A percentile compares a stretch with the other conserved stretches of the same genome.
Evolutionary conservation across 2,329 filamentous ascomycete species (phyloP).

Genomic region (Arthroderma uncinatum): DNA sequence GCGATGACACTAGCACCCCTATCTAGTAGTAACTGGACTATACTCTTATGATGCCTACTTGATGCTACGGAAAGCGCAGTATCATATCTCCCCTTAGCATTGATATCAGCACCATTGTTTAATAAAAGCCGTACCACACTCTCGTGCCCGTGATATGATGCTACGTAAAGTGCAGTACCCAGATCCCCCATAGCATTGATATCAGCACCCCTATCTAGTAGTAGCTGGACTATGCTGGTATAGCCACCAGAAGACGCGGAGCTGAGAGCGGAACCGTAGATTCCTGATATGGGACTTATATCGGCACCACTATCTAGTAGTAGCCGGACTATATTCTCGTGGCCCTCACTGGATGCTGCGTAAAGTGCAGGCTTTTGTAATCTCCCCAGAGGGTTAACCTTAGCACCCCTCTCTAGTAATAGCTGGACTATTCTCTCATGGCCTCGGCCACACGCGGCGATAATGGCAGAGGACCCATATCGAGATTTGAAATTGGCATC

Average conservation of each 20-base stretch:
- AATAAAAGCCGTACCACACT: conserved; percentile 5
- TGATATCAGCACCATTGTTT: too few species aligned
- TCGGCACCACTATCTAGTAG: conserved; percentile 4
- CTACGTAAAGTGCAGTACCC: conserved; percentile 12
- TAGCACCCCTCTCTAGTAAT: not conserved
- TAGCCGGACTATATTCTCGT: not conserved
- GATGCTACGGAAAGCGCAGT: conserved; percentile 15
- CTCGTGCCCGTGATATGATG: conserved; percentile 11
- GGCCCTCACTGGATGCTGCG: not conserved
- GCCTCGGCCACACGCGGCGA: not conserved
- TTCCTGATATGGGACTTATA: too few species aligned
- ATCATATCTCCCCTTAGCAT: not conserved
- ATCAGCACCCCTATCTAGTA: too few species aligned
- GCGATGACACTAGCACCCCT: conserved; percentile 15
- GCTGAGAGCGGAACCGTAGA: too few species aligned
- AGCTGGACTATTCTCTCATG: conserved; percentile 1
- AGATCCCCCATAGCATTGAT: too few species aligned
- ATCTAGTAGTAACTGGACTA: conserved; percentile 12
- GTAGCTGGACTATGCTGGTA: too few species aligned
- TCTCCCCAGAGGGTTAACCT: not conserved
- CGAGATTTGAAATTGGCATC: conserved; percentile 2
- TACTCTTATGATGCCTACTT: conserved; percentile 2
- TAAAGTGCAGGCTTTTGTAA: not conserved
- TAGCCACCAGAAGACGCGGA: too few species aligned
- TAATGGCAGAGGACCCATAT: not conserved